A percentile compares a stretch with the other conserved stretches of the same genome.
phyloP scores from a whole-genome alignment of 192 early-diverging fungal species.

The Linnemannia zychae region DNA sequence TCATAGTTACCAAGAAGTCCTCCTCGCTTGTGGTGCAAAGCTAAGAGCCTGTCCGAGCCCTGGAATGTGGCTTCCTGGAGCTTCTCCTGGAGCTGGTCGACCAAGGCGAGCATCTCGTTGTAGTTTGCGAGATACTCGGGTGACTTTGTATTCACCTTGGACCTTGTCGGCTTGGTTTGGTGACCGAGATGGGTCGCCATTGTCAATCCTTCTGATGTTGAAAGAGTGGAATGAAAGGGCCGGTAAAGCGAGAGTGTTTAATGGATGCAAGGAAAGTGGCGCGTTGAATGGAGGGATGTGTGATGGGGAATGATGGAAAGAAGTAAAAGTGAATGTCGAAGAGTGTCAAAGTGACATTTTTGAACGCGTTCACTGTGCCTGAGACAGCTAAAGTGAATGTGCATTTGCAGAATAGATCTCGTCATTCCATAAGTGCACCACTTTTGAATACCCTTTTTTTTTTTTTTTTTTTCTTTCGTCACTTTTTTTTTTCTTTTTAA shows the following conservation, averaged over 20 bases:
- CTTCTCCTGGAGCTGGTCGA: constrained; percentile 62
- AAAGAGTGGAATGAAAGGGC: neutral
- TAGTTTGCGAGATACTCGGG: constrained; percentile 59
- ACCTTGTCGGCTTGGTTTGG: constrained; percentile 36
- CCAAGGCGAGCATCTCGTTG: constrained; percentile 63
- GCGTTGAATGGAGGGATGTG: neutral
- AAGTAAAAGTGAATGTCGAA: neutral
- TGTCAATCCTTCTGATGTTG: neutral
- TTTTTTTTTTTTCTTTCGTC: neutral
- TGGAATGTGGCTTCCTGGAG: constrained; percentile 64
- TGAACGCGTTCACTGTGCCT: neutral
- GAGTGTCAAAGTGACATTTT: neutral
- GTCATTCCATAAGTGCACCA: neutral
- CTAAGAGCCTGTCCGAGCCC: constrained; percentile 61
- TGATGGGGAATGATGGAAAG: neutral
- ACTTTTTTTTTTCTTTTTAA: too few relatives aligned
- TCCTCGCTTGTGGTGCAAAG: constrained; percentile 66
- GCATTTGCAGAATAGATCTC: neutral
- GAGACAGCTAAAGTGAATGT: constrained; percentile 3
- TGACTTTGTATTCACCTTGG: constrained; percentile 54
- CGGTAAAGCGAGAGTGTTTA: too few relatives aligned
- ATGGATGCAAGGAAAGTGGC: neutral
- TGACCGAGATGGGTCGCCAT: constrained; percentile 46
- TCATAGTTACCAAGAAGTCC: constrained; percentile 64
- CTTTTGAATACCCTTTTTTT: neutral